Evolutionary conservation across 768 basidiomycete genomes (phyloP).

Genomic region (Boletus pseudopeckii): DNA sequence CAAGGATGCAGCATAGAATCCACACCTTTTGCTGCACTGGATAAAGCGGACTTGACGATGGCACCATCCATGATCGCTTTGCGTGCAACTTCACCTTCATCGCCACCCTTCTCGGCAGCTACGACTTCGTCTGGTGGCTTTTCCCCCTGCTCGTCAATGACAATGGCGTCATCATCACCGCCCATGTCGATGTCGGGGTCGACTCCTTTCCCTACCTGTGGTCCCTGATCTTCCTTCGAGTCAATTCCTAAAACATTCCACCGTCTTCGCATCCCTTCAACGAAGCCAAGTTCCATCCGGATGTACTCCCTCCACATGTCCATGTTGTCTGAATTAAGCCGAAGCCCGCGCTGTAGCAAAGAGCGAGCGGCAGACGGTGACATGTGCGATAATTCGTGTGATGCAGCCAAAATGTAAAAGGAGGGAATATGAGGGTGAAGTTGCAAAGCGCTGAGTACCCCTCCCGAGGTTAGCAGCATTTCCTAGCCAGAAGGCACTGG

Average conservation of each 20-base stretch:
- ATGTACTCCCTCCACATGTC: constrained; percentile 90
- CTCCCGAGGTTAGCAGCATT: constrained; percentile 4
- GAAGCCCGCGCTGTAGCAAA: constrained; percentile 80
- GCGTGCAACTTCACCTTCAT: constrained; percentile 54
- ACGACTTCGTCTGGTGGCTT: constrained; percentile 25
- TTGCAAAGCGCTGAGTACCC: constrained; percentile 67
- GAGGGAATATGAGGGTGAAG: constrained; percentile 76
- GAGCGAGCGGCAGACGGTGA: constrained; percentile 79
- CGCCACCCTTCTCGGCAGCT: constrained; percentile 38
- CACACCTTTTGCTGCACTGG: constrained; percentile 69
- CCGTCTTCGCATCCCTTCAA: constrained; percentile 73
- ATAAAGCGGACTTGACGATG: constrained; percentile 75
- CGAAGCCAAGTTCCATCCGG: constrained; percentile 84
- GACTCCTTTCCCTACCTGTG: constrained; percentile 16
- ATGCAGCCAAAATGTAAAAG: constrained; percentile 81
- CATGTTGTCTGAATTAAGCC: constrained; percentile 66
- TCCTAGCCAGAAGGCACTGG: not conserved
- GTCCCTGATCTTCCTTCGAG: constrained; percentile 12
- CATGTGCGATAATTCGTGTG: constrained; percentile 72
- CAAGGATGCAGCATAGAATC: constrained; percentile 15
- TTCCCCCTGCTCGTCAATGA: constrained; percentile 23
- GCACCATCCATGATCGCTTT: constrained; percentile 71
- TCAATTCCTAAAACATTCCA: constrained; percentile 78
- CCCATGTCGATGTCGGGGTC: constrained; percentile 26
- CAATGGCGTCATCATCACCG: constrained; percentile 6